Base-by-base conservation (phyloP, 164 flowering plant genomes). In the Chimonanthus praecox region DNA sequence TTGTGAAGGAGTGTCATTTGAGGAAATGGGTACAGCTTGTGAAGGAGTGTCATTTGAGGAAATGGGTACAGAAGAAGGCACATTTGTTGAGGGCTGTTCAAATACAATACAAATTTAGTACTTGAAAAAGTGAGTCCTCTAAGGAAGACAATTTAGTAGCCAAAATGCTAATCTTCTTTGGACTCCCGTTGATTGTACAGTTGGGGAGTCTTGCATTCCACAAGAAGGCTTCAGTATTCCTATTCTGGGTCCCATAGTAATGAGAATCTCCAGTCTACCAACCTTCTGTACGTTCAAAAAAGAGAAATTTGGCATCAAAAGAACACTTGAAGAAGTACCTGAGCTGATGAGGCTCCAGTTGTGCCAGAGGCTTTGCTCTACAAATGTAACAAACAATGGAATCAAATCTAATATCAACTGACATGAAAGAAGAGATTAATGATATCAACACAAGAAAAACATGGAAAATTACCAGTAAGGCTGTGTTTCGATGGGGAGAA, bases 351-450 rank as follows among this genome's bases (percentile, higher is more conserved):
- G 7, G 90, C 58, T 49, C 94, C 95, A 72, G 86, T 74, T 64
- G 92, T 78, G 58, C 88, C 81, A 33, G 75, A 61, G 58, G 83
- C 70, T 86, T 95, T 95, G 82, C 91, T 91, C 97, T 94, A 86
- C 68, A 68, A 45, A 71, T 21, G 51, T 49, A 74, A 43, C 47
- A 75, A 71, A 65, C 18, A 73, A 73, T 54, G 6, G 62, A 64
- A 73, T 5, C 43, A 68, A 63, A n/a, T 18, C n/a, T 49, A 46
- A 71, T 43, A 10, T 4, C 46, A 5, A 71, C 66, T 7, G 66
- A 21, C 46, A 33, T 63, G 47, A 44, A 54, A 54, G 16, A 10
- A 10, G 16, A 13, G 33, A 33, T 33, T 33, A 33, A 33, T 33
- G 33, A 33, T 33, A 33, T 33, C 33, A 33, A 33, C 33, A 0